Conservation (phyloP, 31 red algal genomes). For the Endocladia muricata region DNA sequence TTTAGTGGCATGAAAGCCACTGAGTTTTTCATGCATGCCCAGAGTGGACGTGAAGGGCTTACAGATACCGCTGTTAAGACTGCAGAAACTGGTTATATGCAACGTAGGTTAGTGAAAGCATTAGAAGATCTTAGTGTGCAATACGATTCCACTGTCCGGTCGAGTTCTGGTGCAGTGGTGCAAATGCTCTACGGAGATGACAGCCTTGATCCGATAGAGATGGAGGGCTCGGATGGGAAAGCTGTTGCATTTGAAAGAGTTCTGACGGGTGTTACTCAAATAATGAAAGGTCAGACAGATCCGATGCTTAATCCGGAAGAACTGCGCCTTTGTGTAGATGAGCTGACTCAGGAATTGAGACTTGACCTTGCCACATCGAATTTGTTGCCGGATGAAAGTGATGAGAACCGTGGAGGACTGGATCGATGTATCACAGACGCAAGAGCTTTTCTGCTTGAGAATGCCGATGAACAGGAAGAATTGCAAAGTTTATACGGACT, state of each 20-base stretch:
- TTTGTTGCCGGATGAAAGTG: slow-evolving; percentile 33
- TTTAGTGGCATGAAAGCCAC: slow-evolving; percentile 91
- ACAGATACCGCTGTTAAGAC: slow-evolving; percentile 99
- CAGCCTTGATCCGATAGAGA: slow-evolving; percentile 84
- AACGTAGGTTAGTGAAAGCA: slow-evolving; percentile 94
- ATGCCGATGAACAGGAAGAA: slow-evolving; percentile 5
- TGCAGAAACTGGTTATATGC: slow-evolving; percentile 99
- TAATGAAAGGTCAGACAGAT: slow-evolving; percentile 20
- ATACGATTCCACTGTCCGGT: slow-evolving; percentile 93
- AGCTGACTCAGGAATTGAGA: slow-evolving; percentile 35
- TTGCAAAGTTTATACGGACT: slow-evolving; percentile 6
- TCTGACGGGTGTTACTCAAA: slow-evolving; percentile 46
- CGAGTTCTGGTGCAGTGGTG: slow-evolving; percentile 76
- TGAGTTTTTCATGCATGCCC: slow-evolving; percentile 99
- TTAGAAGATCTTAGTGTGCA: slow-evolving; percentile 95
- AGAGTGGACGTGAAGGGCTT: slow-evolving; percentile 92
- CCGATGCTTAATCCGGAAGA: slow-evolving; percentile 29
- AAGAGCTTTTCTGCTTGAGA: slow-evolving; percentile 31
- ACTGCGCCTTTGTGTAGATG: slow-evolving; percentile 18
- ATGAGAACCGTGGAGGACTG: slow-evolving; percentile 51
- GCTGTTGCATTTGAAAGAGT: slow-evolving; percentile 61
- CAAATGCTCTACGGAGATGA: slow-evolving; percentile 96
- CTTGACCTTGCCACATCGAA: slow-evolving; percentile 45
- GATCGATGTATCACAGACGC: slow-evolving; percentile 14
- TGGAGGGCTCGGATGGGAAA: slow-evolving; percentile 72